These are phyloP conservation scores for Sporisorium exsertum DNA, from an alignment of 1,284 basidiomycete genomes.

Conservation along the genomic window DNA sequence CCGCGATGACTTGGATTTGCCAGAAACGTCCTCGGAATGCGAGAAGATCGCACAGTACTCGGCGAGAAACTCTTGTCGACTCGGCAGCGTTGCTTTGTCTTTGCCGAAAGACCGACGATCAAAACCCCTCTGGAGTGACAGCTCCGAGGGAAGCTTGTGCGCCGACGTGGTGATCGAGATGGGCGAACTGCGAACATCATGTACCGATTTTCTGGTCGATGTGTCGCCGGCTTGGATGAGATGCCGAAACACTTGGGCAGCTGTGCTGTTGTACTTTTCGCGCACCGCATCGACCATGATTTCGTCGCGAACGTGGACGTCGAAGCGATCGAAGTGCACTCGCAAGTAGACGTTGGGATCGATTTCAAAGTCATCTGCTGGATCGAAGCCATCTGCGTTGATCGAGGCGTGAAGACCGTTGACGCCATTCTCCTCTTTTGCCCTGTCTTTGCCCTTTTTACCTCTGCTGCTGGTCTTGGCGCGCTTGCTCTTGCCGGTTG, in stretches of 20 bases:
- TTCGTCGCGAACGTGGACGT: conserved; percentile 87
- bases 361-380: conserved; percentile 49
- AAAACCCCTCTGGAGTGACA: conserved; percentile 73
- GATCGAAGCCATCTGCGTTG: conserved; percentile 32
- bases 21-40: conserved; percentile 81
- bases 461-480: conserved; percentile 35
- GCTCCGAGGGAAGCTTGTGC: conserved; percentile 69
- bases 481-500: conserved; percentile 41
- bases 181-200: conserved; percentile 41
- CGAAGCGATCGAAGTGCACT: conserved; percentile 88
- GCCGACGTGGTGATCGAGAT: conserved; percentile 63
- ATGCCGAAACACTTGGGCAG: conserved; percentile 63
- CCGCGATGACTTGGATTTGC: conserved; percentile 75
- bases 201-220: conserved; percentile 72
- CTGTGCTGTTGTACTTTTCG: conserved; percentile 60
- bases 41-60: conserved; percentile 81
- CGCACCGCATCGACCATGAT: conserved; percentile 55
- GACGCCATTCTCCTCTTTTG: conserved; percentile 33
- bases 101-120: conserved; percentile 52
- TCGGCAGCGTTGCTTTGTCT: conserved; percentile 37
- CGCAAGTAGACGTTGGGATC: conserved; percentile 77
- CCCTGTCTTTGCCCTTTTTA: conserved; percentile 41
- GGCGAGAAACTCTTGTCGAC: conserved; percentile 57
- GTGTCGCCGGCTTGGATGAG: conserved; percentile 68
- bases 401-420: conserved; percentile 24